Percentiles rank a stretch among this genome's conserved stretches.
Evolutionary conservation across 805 yeast species (phyloP).

Genomic region (Metschnikowia cubensis): DNA sequence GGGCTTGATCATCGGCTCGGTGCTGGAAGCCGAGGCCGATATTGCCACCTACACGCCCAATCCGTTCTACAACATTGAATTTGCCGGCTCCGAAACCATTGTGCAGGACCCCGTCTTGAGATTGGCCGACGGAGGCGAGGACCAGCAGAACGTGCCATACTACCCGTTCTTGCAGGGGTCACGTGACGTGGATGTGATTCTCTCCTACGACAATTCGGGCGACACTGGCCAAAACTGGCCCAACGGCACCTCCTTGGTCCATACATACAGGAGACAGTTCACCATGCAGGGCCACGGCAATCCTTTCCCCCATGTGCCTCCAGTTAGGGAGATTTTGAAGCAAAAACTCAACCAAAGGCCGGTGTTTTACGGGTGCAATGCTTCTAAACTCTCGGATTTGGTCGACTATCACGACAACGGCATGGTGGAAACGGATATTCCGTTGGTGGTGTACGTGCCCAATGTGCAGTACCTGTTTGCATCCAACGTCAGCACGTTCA

Average conservation of each 20-base stretch:
- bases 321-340: constrained; percentile 6
- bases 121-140: constrained; percentile 80
- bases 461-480: constrained; percentile 17
- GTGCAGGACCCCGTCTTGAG: constrained; percentile 37
- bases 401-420: constrained; percentile 8
- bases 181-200: constrained; percentile 57
- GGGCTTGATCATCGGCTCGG: constrained; percentile 21
- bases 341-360: constrained; percentile 9
- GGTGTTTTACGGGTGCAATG: constrained; percentile 17
- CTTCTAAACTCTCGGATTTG: constrained; percentile 7
- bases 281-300: constrained; percentile 16
- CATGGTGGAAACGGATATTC: constrained; percentile 16
- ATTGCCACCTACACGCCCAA: constrained; percentile 71
- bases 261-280: constrained; percentile 54
- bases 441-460: constrained; percentile 21
- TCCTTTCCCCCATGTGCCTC: constrained; percentile 18
- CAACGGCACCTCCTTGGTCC: constrained; percentile 55
- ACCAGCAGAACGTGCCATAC: constrained; percentile 65
- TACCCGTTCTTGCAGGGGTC: constrained; percentile 60
- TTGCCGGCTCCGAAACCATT: constrained; percentile 34
- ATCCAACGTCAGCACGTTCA: constrained; percentile 22
- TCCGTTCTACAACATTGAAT: constrained; percentile 51
- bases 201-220: constrained; percentile 65
- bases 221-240: constrained; percentile 65
- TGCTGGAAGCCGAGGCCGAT: constrained; percentile 54